A percentile compares a stretch with the other conserved stretches of the same genome.
Conservation (phyloP, 179 eudicot genomes). For the Sideroxylon spinosum region DNA sequence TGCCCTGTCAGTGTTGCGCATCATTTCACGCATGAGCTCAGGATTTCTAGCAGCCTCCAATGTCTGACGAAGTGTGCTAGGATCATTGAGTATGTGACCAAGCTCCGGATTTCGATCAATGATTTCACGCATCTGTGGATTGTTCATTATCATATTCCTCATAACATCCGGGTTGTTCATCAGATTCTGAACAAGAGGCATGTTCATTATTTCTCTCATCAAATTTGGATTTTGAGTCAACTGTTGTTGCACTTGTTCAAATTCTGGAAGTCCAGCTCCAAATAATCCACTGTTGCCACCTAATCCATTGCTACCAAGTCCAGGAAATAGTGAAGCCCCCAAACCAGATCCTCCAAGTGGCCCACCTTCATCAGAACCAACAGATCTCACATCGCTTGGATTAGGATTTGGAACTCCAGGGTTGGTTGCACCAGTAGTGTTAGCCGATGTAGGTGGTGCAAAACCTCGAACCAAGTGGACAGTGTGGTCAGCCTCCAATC, state of each 20-base stretch:
- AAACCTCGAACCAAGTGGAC: slow-evolving; percentile 89
- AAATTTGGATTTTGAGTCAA: slow-evolving; percentile 82
- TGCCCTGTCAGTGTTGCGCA: slow-evolving; percentile 93
- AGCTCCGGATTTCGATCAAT: slow-evolving; percentile 96
- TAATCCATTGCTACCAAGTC: slow-evolving; percentile 50
- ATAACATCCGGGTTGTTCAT: slow-evolving; percentile 94
- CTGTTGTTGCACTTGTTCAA: slow-evolving; percentile 76
- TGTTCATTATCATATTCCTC: slow-evolving; percentile 73
- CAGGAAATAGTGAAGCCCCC: slow-evolving; percentile 54
- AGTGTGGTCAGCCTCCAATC: slow-evolving; percentile 84
- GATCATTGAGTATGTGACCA: slow-evolving; percentile 91
- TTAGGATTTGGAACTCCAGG: slow-evolving; percentile 39
- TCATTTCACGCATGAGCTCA: slow-evolving; percentile 99
- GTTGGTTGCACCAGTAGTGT: slow-evolving; percentile 33
- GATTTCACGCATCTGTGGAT: slow-evolving; percentile 97
- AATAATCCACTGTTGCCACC: slow-evolving; percentile 40
- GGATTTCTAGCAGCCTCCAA: slow-evolving; percentile 95
- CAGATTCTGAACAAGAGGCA: slow-evolving; percentile 80
- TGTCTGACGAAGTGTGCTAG: slow-evolving; percentile 84
- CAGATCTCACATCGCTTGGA: slow-evolving; percentile 31
- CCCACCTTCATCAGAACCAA: slow-evolving; percentile 41
- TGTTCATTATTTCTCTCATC: slow-evolving; percentile 94
- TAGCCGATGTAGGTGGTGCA: slow-evolving; percentile 45
- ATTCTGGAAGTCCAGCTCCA: slow-evolving; percentile 71
- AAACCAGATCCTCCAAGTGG: slow-evolving; percentile 53